Evolutionary conservation across 148 eudicot genomes (phyloP).

Genomic region (Rhododendron ferrugineum): DNA sequence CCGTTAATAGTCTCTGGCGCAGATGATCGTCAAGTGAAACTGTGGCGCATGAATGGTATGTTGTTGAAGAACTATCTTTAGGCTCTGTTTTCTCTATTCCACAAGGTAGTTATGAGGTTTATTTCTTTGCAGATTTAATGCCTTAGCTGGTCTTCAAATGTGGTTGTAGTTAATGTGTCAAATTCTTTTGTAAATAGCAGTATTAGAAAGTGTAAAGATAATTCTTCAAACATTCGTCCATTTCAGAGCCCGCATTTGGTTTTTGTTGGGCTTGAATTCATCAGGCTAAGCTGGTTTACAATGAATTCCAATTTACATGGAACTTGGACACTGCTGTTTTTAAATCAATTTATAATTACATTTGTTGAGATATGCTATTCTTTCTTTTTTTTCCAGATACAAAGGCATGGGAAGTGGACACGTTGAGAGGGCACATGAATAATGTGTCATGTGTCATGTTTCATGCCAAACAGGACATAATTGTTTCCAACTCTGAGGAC

Average conservation of each 20-base stretch:
- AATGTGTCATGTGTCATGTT: constrained; percentile 89
- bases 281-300: constrained; percentile 1
- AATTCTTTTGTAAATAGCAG: not conserved
- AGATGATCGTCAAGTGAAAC: constrained; percentile 91
- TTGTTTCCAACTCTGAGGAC: constrained; percentile 96
- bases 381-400: constrained; percentile 49
- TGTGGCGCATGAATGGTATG: constrained; percentile 95
- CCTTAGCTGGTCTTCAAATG: not conserved
- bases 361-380: not conserved
- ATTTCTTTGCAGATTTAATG: not conserved
- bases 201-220: not conserved
- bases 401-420: constrained; percentile 98
- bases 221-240: not conserved
- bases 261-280: not conserved
- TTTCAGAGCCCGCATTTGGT: not conserved
- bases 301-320: not conserved
- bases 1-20: constrained; percentile 91
- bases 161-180: not conserved
- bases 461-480: constrained; percentile 84
- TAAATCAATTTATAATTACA: not conserved
- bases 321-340: not conserved
- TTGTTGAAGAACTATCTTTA: constrained; percentile 9
- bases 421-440: constrained; percentile 94
- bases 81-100: not conserved
- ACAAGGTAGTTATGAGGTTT: not conserved